Evolutionary conservation across 257 asterid species (phyloP).

Genomic region (Fraxinus anomala): DNA sequence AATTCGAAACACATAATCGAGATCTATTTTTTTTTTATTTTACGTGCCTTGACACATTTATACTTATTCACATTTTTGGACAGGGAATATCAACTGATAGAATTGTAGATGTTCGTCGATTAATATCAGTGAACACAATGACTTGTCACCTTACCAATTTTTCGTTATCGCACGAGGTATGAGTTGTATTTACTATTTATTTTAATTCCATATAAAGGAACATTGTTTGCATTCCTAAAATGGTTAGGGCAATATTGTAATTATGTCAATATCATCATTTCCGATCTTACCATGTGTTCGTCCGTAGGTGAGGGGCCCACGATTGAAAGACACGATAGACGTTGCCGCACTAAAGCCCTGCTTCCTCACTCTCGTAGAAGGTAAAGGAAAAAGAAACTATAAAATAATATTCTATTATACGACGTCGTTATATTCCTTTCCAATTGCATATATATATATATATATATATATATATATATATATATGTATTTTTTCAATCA

Average conservation of each 20-base stretch:
- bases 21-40: not conserved
- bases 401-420: not conserved
- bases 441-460: too few relatives aligned
- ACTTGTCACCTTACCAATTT: slow-evolving; percentile 70
- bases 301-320: slow-evolving; percentile 78
- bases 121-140: slow-evolving; percentile 50
- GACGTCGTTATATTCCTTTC: slow-evolving; percentile 20
- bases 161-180: slow-evolving; percentile 86
- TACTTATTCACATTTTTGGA: not conserved
- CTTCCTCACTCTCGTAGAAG: slow-evolving; percentile 78
- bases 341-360: slow-evolving; percentile 92
- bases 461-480: too few relatives aligned
- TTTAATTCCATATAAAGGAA: not conserved
- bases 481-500: too few relatives aligned
- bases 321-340: slow-evolving; percentile 84
- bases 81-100: slow-evolving; percentile 90
- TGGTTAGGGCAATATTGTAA: not conserved
- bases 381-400: slow-evolving; percentile 30
- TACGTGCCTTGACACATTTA: too few relatives aligned
- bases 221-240: not conserved
- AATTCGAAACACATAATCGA: not conserved
- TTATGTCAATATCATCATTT: not conserved
- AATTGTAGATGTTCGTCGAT: slow-evolving; percentile 66
- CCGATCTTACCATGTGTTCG: slow-evolving; percentile 22
- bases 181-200: not conserved